phyloP scores from a whole-genome alignment of 805 yeast species.

The Dipodascus albidus region DNA sequence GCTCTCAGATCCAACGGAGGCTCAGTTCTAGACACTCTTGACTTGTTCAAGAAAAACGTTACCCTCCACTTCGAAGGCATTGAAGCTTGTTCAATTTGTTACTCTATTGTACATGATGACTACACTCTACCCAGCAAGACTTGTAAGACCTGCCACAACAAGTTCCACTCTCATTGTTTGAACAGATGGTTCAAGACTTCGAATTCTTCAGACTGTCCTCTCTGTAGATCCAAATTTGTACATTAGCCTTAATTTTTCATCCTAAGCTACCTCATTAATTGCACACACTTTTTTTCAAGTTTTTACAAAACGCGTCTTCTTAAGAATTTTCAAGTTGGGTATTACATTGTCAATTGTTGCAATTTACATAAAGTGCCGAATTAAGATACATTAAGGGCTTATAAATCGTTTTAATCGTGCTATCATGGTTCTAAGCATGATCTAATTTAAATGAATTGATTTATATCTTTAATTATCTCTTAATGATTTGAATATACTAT shows the following conservation, averaged over 20 bases:
- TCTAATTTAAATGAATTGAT: too few species aligned
- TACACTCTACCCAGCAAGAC: conserved; percentile 80
- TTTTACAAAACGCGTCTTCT: too few species aligned
- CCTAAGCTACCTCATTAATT: too few species aligned
- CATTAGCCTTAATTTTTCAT: not conserved
- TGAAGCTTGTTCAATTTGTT: conserved; percentile 96
- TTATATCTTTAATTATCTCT: too few species aligned
- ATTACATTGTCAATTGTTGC: too few species aligned
- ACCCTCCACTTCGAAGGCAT: conserved; percentile 82
- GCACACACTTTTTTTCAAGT: too few species aligned
- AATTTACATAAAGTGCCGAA: too few species aligned
- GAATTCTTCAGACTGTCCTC: conserved; percentile 85
- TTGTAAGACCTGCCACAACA: conserved; percentile 85
- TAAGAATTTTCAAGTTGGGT: too few species aligned
- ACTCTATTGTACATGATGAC: conserved; percentile 82
- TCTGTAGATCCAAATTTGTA: conserved; percentile 46
- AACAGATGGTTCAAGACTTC: conserved; percentile 97
- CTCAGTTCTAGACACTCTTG: conserved; percentile 49
- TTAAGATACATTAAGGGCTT: too few species aligned
- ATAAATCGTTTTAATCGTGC: too few species aligned
- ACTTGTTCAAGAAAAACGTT: conserved; percentile 61
- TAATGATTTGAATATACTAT: too few species aligned
- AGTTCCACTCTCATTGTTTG: conserved; percentile 90
- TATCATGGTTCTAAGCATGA: too few species aligned
- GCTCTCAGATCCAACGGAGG: conserved; percentile 51